Percentiles rank a stretch among this genome's conserved stretches.
These are phyloP conservation scores for Ceratocystis variospora DNA, from an alignment of 2,329 filamentous ascomycete genomes.

Conservation along the genomic window DNA sequence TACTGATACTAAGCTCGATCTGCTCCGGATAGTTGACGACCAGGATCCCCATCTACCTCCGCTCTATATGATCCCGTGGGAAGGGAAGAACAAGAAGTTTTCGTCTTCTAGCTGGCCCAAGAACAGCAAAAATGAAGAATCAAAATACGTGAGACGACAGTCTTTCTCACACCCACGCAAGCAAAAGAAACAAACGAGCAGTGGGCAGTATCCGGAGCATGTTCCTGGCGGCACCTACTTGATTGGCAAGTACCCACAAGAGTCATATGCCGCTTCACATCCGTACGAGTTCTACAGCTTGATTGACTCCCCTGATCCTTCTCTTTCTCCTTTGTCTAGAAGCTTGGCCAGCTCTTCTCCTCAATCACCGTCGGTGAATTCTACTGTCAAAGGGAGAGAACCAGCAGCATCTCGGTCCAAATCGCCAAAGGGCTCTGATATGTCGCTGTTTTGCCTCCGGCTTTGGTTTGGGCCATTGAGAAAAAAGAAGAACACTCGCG, in stretches of 20 bases:
- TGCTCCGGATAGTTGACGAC: background rate
- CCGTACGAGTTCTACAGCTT: background rate
- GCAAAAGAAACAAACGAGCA: background rate
- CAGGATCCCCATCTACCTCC: background rate
- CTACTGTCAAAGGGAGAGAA: background rate
- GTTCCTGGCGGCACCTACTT: background rate
- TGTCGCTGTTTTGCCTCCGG: background rate
- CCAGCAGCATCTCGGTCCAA: background rate
- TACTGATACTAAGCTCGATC: background rate
- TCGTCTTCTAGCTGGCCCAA: background rate
- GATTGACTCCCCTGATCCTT: background rate
- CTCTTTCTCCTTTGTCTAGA: background rate
- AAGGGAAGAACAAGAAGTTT: background rate
- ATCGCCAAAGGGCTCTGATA: background rate
- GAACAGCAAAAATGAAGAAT: background rate
- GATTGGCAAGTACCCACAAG: background rate
- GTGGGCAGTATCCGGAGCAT: background rate
- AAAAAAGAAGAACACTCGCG: background rate
- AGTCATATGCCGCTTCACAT: background rate
- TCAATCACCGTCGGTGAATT: background rate
- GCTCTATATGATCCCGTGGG: background rate
- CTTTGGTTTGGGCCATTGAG: background rate
- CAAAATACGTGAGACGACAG: background rate
- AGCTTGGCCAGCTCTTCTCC: background rate
- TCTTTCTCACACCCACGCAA: background rate